phyloP scores from a whole-genome alignment of 1,139 yeast species.

The Geotrichum klebahnii region DNA sequence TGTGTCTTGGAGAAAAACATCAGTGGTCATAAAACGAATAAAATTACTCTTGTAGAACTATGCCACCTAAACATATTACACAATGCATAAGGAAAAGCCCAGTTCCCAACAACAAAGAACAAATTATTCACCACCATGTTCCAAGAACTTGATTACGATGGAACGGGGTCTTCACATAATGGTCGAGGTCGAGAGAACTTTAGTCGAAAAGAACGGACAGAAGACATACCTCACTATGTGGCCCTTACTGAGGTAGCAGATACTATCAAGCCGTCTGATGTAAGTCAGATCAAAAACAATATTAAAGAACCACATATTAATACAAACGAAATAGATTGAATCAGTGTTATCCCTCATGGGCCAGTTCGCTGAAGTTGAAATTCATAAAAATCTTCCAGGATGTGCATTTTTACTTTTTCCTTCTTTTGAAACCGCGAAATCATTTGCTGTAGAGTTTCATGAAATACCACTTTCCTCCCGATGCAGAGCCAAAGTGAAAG shows the following conservation, averaged over 20 bases:
- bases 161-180: not conserved
- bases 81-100: too few species aligned
- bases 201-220: not conserved
- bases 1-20: too few species aligned
- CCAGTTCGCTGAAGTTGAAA: conserved; percentile 2
- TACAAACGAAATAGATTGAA: conserved; percentile 2
- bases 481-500: conserved; percentile 1
- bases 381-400: conserved; percentile 6
- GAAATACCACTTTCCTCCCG: not conserved
- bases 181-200: not conserved
- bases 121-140: conserved; percentile 10
- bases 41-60: too few species aligned
- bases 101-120: too few species aligned
- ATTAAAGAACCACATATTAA: not conserved
- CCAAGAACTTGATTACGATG: conserved; percentile 14
- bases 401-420: conserved; percentile 8
- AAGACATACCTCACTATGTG: conserved; percentile 1
- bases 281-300: conserved; percentile 3
- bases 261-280: conserved; percentile 9
- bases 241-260: conserved; percentile 11
- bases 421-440: conserved; percentile 1
- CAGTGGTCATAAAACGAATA: too few species aligned
- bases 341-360: conserved; percentile 6
- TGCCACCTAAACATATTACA: too few species aligned
- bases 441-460: conserved; percentile 2